These are phyloP conservation scores for Closterium sp. DNA, from an alignment of 139 green algal genomes.

Conservation along the genomic window DNA sequence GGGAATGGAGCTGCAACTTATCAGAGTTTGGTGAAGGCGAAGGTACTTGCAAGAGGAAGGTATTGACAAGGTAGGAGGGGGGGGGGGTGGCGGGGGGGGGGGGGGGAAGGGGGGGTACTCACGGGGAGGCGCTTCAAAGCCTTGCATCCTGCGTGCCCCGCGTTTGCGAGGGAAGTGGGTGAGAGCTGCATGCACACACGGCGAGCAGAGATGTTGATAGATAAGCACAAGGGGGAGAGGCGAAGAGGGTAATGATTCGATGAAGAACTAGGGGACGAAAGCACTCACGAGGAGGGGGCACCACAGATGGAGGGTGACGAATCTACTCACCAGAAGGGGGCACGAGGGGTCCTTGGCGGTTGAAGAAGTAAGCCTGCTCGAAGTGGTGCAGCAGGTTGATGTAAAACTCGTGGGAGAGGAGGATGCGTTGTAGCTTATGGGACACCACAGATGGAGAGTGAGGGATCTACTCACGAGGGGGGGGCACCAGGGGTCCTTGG, in stretches of 20 bases:
- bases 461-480: not conserved
- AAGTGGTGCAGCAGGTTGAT: slow-evolving; percentile 40
- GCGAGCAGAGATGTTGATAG: no score
- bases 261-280: not conserved
- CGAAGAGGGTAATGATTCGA: no score
- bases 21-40: no score
- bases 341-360: slow-evolving; percentile 7
- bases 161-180: not conserved
- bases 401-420: slow-evolving; percentile 29
- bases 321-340: not conserved
- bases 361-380: slow-evolving; percentile 49
- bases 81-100: no score
- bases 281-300: not conserved
- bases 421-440: no score
- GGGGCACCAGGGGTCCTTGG: slow-evolving; percentile 13
- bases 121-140: not conserved
- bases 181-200: not conserved
- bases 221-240: not conserved
- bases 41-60: no score
- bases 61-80: no score
- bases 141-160: not conserved
- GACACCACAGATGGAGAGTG: not conserved
- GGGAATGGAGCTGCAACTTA: no score
- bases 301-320: no score
- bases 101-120: not conserved